Evolutionary conservation across 768 basidiomycete species (phyloP).

Genomic region (Panaeolus cyanescens): DNA sequence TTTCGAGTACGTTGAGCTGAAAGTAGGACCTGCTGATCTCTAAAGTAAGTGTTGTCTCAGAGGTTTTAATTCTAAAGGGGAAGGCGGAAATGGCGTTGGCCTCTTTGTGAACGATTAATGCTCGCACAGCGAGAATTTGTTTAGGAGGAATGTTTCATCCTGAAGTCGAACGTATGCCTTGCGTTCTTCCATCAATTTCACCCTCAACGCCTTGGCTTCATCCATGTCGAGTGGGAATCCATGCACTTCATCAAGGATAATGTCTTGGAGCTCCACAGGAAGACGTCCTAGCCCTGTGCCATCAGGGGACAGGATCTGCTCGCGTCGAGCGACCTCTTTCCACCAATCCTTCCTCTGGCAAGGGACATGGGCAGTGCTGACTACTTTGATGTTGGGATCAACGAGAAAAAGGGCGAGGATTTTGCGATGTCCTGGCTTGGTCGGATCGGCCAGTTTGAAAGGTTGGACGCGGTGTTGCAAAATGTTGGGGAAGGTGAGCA

Average conservation of each 20-base stretch:
- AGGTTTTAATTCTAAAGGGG: too few relatives aligned
- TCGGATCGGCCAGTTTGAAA: slow-evolving; percentile 36
- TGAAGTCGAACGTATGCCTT: slow-evolving; percentile 16
- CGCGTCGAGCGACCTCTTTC: not conserved
- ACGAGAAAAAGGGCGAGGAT: slow-evolving; percentile 45
- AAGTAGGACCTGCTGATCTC: too few relatives aligned
- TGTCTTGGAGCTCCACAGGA: slow-evolving; percentile 14
- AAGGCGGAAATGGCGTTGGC: too few relatives aligned
- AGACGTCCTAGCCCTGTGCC: slow-evolving; percentile 8
- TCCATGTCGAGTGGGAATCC: slow-evolving; percentile 25
- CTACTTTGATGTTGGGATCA: slow-evolving; percentile 31
- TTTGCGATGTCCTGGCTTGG: slow-evolving; percentile 43
- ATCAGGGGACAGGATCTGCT: not conserved
- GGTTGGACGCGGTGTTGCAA: slow-evolving; percentile 40
- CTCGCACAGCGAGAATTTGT: slow-evolving; percentile 9
- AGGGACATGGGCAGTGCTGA: slow-evolving; percentile 29
- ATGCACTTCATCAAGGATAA: slow-evolving; percentile 15
- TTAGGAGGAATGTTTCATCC: slow-evolving; percentile 7
- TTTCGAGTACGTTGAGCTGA: too few relatives aligned
- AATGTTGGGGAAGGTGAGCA: slow-evolving; percentile 43
- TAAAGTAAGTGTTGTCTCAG: too few relatives aligned
- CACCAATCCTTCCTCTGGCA: slow-evolving; percentile 35
- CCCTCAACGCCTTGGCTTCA: slow-evolving; percentile 25
- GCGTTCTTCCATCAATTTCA: slow-evolving; percentile 33
- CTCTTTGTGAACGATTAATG: too few relatives aligned